These are phyloP conservation scores for Clarireedia paspali DNA, from an alignment of 2,329 filamentous ascomycete genomes.

Conservation along the genomic window DNA sequence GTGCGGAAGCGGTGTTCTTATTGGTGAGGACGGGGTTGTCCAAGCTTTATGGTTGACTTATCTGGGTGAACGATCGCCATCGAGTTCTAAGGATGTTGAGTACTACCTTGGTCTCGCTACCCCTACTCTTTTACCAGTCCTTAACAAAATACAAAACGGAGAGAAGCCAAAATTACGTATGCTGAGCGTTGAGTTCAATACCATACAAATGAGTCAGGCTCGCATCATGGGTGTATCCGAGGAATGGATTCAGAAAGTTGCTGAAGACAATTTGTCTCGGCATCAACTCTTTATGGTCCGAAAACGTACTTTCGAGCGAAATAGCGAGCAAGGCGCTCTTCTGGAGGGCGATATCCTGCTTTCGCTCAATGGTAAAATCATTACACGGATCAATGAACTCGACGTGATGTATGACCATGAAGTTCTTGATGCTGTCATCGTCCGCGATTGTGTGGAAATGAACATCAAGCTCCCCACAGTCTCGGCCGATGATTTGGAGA, in stretches of 20 bases:
- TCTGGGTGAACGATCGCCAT: conserved; percentile 76
- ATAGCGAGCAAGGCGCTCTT: conserved; percentile 57
- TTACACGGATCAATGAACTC: conserved; percentile 86
- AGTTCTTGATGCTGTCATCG: conserved; percentile 72
- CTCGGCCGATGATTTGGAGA: conserved; percentile 83
- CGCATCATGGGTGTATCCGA: conserved; percentile 96
- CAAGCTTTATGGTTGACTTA: conserved; percentile 97
- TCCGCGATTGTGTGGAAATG: conserved; percentile 77
- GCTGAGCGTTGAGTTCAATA: conserved; percentile 86
- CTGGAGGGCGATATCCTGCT: conserved; percentile 89
- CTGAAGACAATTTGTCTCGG: conserved; percentile 78
- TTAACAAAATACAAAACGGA: conserved; percentile 76
- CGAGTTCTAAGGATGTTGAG: conserved; percentile 82
- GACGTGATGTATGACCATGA: conserved; percentile 95
- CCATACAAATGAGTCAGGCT: conserved; percentile 94
- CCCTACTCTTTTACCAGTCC: conserved; percentile 80
- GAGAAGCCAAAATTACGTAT: conserved; percentile 77
- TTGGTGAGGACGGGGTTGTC: conserved; percentile 83
- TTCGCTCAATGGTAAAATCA: conserved; percentile 82
- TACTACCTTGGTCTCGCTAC: conserved; percentile 92
- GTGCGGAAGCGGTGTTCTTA: conserved; percentile 88
- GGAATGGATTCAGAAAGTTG: conserved; percentile 89
- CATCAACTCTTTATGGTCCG: conserved; percentile 98
- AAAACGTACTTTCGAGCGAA: conserved; percentile 68
- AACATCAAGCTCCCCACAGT: conserved; percentile 74